Base-by-base conservation (phyloP, 106 monocot genomes). In the Amphibolis antarctica region DNA sequence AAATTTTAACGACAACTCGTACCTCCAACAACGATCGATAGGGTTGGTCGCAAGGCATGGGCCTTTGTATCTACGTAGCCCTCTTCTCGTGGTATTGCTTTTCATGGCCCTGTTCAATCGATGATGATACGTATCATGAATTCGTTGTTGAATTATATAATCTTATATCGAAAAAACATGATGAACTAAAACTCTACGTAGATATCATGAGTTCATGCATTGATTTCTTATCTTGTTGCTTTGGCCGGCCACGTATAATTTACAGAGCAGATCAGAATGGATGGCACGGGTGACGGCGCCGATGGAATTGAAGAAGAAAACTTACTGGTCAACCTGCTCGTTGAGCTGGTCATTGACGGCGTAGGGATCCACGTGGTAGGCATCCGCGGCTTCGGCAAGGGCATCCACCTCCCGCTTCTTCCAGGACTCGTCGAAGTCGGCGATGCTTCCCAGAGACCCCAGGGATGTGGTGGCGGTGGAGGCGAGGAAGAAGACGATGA, bases 11-110 rank as follows among this genome's bases (percentile, higher is more conserved):
- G n/a, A 49, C 15, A 14, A 14, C 23, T 5, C 9, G 74, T 44
- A 61, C 60, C 86, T 28, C 86, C 86, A 86, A 74, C 86, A 86
- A 10, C 74, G 70, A 71, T 86, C 86, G 75, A 86, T 86, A 0
- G 83, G 83, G 72, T 86, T 86, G 24, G 80, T 82, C 11, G 74
- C 77, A 31, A 31, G 1, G 76, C 86, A 86, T 0, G 56, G 53
- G 19, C 71, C 66, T 2, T 27, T 62, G 19, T 59, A 72, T 15
- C 10, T 59, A 1, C 60, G 51, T 18, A 68, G 64, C 17, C 60
- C 5, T 57, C 75, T 65, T 21, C 66, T 58, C 10, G 86, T 76
- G 44, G 18, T 67, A 67, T 74, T 86, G n/a, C 63, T 21, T 21
- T 19, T 62, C 31, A 46, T 3, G 10, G 45, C 63, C 9, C 72